Conservation (phyloP, 2,329 filamentous ascomycete genomes). For the Pseudocercospora fijiensis region DNA sequence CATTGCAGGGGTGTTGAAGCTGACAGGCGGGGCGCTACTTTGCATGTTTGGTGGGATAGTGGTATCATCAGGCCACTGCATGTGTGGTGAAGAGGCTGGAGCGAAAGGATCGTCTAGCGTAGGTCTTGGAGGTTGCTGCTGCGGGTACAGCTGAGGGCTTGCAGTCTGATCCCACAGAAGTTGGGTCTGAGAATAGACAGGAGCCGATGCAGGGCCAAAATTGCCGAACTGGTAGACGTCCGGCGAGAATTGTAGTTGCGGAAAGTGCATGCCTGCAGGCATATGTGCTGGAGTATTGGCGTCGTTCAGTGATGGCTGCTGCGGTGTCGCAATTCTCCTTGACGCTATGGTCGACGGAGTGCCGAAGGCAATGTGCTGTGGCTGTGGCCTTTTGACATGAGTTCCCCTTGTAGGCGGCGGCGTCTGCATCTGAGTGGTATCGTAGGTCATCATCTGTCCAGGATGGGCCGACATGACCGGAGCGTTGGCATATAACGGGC, state of each 20-base stretch:
- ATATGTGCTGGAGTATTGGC: conserved; percentile 13
- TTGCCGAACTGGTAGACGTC: conserved; percentile 56
- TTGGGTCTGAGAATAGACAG: conserved; percentile 55
- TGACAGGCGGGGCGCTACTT: conserved; percentile 19
- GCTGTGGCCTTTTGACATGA: conserved; percentile 50
- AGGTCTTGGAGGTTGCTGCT: conserved; percentile 16
- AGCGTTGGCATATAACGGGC: conserved; percentile 22
- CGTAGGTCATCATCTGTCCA: conserved; percentile 26
- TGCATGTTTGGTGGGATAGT: conserved; percentile 14
- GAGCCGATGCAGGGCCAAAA: conserved; percentile 56
- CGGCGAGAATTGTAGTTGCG: conserved; percentile 57
- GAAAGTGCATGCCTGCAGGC: conserved; percentile 49
- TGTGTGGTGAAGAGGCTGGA: conserved; percentile 19
- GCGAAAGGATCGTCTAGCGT: conserved; percentile 37
- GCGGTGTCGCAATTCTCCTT: conserved; percentile 34
- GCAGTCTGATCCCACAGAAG: conserved; percentile 43
- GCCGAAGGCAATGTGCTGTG: conserved; percentile 44
- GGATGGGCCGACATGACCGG: conserved; percentile 14
- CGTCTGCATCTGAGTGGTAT: conserved; percentile 57
- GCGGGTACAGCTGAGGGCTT: conserved; percentile 23
- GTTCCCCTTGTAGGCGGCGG: conserved; percentile 60
- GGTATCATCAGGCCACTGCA: conserved; percentile 22
- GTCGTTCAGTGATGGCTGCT: conserved; percentile 26
- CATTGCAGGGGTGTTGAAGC: conserved; percentile 37
- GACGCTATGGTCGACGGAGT: conserved; percentile 41